These are phyloP conservation scores for Lactarius sp. DNA, from an alignment of 768 basidiomycete species.

Conservation along the genomic window DNA sequence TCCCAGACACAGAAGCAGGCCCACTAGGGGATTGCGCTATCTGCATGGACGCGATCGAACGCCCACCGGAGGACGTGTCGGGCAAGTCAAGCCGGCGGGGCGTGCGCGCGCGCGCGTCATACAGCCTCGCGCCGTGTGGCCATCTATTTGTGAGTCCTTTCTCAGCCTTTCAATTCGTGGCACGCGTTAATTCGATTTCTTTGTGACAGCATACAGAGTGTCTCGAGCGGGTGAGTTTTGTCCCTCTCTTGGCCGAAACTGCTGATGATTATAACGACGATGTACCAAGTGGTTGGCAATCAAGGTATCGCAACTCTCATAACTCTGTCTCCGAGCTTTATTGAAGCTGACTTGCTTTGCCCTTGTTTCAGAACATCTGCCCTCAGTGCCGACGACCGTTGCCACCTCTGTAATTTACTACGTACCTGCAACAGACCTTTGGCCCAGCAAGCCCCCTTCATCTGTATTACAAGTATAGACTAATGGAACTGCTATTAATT, in stretches of 20 bases:
- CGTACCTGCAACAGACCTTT: neutral
- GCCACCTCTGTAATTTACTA: conserved; percentile 59
- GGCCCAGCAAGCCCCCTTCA: neutral
- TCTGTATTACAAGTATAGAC: conserved; percentile 11
- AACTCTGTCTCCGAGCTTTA: conserved; percentile 1
- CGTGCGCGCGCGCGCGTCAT: conserved; percentile 31
- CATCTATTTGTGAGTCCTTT: conserved; percentile 71
- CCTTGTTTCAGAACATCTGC: conserved; percentile 65
- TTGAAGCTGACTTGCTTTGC: neutral
- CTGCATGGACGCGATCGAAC: conserved; percentile 80
- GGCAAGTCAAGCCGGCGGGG: conserved; percentile 17
- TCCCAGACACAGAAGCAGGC: conserved; percentile 71
- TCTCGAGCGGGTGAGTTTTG: conserved; percentile 58
- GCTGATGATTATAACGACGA: neutral
- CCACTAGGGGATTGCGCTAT: conserved; percentile 86
- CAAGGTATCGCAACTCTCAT: conserved; percentile 42
- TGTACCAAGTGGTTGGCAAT: conserved; percentile 62
- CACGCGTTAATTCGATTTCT: conserved; percentile 5
- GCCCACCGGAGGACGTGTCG: conserved; percentile 36
- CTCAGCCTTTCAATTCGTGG: neutral
- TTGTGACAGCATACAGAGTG: conserved; percentile 74
- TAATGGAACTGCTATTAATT: conserved; percentile 2
- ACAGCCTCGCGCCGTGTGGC: conserved; percentile 85
- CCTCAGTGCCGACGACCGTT: conserved; percentile 85
- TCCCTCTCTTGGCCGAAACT: neutral